Evolutionary conservation across 345 rosid genomes (phyloP), one percentile per base, ranked within the genome.

Genomic region (Gossypium sturtianum): DNA sequence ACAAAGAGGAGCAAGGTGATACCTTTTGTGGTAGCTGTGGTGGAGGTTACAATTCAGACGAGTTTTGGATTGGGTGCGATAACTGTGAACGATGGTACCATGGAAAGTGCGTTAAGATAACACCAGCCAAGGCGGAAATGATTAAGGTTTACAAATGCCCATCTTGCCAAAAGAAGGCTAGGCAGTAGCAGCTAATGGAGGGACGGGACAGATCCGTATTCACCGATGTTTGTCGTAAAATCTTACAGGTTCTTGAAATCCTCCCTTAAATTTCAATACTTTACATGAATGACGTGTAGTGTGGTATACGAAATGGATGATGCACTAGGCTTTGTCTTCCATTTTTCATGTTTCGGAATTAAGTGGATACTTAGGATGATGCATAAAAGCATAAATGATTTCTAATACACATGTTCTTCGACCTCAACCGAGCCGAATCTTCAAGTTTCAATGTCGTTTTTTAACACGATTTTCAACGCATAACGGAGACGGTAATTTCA

Each of bases 141-240:
- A 91, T 94, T 74, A 89, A 87, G 87, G 94, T 91, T 57, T 94
- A 92, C 84, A 94, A 90, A 83, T 92, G 97, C 77, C 91, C 97
- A 16, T 80, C 92, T 61, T 90, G 97, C 86, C 84, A 84, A 61
- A 94, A 90, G 81, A 91, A 88, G 86, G 84, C 79, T 60, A 87
- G 85, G 73, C 85, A 80, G 82, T 89, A 75, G 79, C 71, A 63
- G 74, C 56, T 20, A 27, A 62, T 1, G 27, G 47, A 8, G 65
- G 19, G 34, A 12, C 54, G 34, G 34, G 11, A 12, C 70, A 4
- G 10, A 9, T 12, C 12, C 29, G 12, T 44, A 19, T 68, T 59
- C 70, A 22, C 48, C 9, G 9, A 70, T 58, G 73, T 60, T 74
- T 9, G 25, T 56, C 29, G 9, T 34, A 17, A 48, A 27, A 56